Conservation (phyloP, 495 filamentous ascomycete genomes). For the Cairneyella variabilis region DNA sequence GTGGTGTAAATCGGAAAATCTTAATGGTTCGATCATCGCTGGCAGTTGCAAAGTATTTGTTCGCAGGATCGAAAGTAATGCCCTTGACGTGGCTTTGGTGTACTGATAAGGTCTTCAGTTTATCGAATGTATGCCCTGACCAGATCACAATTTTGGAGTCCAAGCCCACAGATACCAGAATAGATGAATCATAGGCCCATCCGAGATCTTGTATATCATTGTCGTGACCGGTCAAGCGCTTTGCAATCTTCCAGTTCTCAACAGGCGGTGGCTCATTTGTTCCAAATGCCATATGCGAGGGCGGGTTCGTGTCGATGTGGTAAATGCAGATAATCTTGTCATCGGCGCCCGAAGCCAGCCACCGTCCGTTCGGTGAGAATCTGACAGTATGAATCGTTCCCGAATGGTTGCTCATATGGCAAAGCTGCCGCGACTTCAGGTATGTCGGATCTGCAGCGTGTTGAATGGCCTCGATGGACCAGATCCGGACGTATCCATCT, state of each 20-base stretch:
- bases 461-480: slow-evolving; percentile 92
- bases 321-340: slow-evolving; percentile 99
- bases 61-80: slow-evolving; percentile 96
- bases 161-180: slow-evolving; percentile 91
- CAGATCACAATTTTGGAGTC: slow-evolving; percentile 98
- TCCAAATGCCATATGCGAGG: slow-evolving; percentile 65
- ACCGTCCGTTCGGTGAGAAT: slow-evolving; percentile 89
- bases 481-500: slow-evolving; percentile 97
- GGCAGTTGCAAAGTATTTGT: slow-evolving; percentile 98
- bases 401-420: slow-evolving; percentile 96
- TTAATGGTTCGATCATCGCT: slow-evolving; percentile 97
- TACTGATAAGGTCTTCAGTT: slow-evolving; percentile 83
- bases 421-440: slow-evolving; percentile 84
- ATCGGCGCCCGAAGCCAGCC: slow-evolving; percentile 93
- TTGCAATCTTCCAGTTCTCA: slow-evolving; percentile 94
- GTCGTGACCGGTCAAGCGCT: slow-evolving; percentile 91
- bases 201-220: slow-evolving; percentile 98
- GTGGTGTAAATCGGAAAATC: slow-evolving; percentile 91
- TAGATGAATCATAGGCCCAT: slow-evolving; percentile 94
- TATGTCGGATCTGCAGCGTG: slow-evolving; percentile 66
- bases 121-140: slow-evolving; percentile 97
- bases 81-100: slow-evolving; percentile 98
- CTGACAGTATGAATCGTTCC: slow-evolving; percentile 95
- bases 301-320: slow-evolving; percentile 75
- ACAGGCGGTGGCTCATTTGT: slow-evolving; percentile 88